A percentile compares a stretch with the other conserved stretches of the same genome.
Evolutionary conservation across 2,329 filamentous ascomycete species (phyloP).

Genomic region (Venturia carpophila): DNA sequence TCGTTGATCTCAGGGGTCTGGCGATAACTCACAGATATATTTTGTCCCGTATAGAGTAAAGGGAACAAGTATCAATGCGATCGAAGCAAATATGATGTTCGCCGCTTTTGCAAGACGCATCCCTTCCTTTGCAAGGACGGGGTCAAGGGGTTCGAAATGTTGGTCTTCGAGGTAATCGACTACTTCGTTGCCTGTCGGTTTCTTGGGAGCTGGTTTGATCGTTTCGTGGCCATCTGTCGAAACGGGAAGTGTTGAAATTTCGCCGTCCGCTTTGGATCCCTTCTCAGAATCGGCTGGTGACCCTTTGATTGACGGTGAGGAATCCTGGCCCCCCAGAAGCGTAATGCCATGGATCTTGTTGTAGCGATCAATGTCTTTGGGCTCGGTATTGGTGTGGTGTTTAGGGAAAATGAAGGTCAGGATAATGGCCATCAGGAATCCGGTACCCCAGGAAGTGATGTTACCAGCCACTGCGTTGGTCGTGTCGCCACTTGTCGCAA

Average conservation of each 20-base stretch:
- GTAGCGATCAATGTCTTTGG: conserved; percentile 23
- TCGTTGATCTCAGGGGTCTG: too few species aligned
- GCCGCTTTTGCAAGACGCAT: conserved; percentile 32
- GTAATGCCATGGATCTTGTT: conserved; percentile 29
- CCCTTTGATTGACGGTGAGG: neutral
- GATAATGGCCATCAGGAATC: conserved; percentile 30
- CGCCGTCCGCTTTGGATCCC: neutral
- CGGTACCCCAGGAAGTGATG: conserved; percentile 31
- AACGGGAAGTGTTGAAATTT: neutral
- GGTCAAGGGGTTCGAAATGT: conserved; percentile 38
- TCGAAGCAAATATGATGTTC: conserved; percentile 30
- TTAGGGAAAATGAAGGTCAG: conserved; percentile 31
- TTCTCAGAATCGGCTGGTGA: conserved; percentile 8
- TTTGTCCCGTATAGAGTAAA: conserved; percentile 34
- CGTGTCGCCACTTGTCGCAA: conserved; percentile 32
- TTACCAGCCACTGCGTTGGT: conserved; percentile 36
- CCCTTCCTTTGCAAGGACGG: conserved; percentile 30
- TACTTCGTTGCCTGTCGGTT: conserved; percentile 34
- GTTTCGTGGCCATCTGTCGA: neutral
- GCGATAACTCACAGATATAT: conserved; percentile 28
- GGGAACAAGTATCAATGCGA: conserved; percentile 34
- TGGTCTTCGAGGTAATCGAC: conserved; percentile 36
- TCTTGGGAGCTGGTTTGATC: conserved; percentile 22
- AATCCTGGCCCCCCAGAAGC: neutral
- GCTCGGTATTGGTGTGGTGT: conserved; percentile 24